Evolutionary conservation across 2,329 filamentous ascomycete species (phyloP).

Genomic region (Teratosphaeria nubilosa): DNA sequence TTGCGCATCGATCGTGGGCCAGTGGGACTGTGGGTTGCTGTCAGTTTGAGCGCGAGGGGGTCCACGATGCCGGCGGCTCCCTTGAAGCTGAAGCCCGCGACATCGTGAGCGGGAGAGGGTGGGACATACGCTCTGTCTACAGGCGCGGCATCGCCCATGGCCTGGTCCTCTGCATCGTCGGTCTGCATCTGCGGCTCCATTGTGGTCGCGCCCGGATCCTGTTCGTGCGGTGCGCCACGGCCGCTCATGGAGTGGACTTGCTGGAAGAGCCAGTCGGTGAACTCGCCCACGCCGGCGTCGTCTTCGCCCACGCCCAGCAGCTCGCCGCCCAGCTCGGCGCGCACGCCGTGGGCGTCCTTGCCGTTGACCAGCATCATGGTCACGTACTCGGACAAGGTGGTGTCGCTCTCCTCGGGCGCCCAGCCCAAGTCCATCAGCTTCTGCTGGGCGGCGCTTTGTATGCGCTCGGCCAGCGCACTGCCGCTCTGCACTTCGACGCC

Average conservation of each 20-base stretch:
- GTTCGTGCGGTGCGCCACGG: conserved; percentile 3
- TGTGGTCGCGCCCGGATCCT: background rate
- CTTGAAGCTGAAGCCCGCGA: background rate
- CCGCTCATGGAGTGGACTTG: conserved; percentile 5
- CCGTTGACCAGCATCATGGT: conserved; percentile 95
- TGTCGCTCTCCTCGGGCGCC: conserved; percentile 71
- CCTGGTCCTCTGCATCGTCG: conserved; percentile 46
- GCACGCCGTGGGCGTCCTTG: conserved; percentile 84
- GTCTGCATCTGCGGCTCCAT: conserved; percentile 1
- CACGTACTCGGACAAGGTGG: conserved; percentile 87
- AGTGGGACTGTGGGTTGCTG: conserved; percentile 56
- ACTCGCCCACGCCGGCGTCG: conserved; percentile 71
- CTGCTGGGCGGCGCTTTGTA: conserved; percentile 73
- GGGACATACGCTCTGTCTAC: conserved; percentile 35
- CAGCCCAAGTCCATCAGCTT: conserved; percentile 91
- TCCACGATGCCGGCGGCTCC: background rate
- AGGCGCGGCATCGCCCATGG: conserved; percentile 53
- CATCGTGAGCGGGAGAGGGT: conserved; percentile 1
- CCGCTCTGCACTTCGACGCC: conserved; percentile 55
- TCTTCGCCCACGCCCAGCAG: conserved; percentile 73
- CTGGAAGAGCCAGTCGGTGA: conserved; percentile 88
- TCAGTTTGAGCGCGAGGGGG: conserved; percentile 7
- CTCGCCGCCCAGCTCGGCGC: conserved; percentile 76
- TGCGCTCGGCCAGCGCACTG: conserved; percentile 73
- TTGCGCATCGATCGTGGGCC: conserved; percentile 93